Conservation (phyloP, 2,329 filamentous ascomycete species). For the Alternaria brassicae region DNA sequence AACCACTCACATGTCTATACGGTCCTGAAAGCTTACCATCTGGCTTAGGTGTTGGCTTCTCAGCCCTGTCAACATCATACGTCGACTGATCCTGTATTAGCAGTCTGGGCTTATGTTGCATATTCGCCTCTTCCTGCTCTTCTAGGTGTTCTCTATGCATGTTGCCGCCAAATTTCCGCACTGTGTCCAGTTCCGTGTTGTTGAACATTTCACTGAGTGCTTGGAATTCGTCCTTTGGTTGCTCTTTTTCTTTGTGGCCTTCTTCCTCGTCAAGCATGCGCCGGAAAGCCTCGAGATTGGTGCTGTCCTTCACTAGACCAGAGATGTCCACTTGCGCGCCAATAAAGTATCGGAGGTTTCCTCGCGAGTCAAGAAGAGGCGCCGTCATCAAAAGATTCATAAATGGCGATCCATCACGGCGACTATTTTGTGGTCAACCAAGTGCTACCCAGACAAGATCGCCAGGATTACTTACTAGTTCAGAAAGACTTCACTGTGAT, state of each 20-base stretch:
- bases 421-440: conserved; percentile 47
- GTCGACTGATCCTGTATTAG: conserved; percentile 57
- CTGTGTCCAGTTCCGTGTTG: conserved; percentile 68
- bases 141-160: conserved; percentile 65
- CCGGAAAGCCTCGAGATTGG: conserved; percentile 68
- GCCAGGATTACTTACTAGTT: conserved; percentile 66
- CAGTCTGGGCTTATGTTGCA: conserved; percentile 53
- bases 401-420: conserved; percentile 77
- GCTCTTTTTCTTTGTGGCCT: conserved; percentile 34
- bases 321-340: conserved; percentile 77
- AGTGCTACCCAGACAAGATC: conserved; percentile 10
- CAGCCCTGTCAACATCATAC: conserved; percentile 34
- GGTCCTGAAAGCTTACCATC: conserved; percentile 54
- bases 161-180: conserved; percentile 68
- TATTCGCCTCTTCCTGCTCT: conserved; percentile 54
- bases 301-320: conserved; percentile 70
- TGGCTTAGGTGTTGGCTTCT: conserved; percentile 22
- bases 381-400: conserved; percentile 80
- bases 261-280: conserved; percentile 54
- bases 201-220: conserved; percentile 75
- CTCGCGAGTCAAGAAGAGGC: conserved; percentile 72
- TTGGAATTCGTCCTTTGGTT: conserved; percentile 68
- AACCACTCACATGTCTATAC: conserved; percentile 62
- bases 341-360: conserved; percentile 71
- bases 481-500: conserved; percentile 75